These are phyloP conservation scores for Nannizzia gypsea DNA, from an alignment of 2,329 filamentous ascomycete genomes.

Conservation along the genomic window DNA sequence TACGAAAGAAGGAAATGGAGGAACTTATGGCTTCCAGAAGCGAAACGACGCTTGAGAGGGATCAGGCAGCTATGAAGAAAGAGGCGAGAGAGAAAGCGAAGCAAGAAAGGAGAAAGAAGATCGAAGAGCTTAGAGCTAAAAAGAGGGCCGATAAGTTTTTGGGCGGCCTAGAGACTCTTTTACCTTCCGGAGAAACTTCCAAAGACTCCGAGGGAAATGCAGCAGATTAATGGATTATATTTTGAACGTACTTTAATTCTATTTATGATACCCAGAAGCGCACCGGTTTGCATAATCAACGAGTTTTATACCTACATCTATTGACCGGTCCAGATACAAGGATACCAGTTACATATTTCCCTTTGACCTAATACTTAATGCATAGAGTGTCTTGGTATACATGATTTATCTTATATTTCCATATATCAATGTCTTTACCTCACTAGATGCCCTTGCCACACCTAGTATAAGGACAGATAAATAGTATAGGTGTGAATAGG, in stretches of 20 bases:
- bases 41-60: slow-evolving; percentile 55
- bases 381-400: too few species aligned
- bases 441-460: too few species aligned
- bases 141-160: slow-evolving; percentile 64
- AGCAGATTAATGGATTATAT: not conserved
- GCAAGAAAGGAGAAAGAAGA: slow-evolving; percentile 43
- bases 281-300: not conserved
- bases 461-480: too few species aligned
- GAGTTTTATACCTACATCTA: too few species aligned
- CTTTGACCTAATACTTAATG: too few species aligned
- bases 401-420: too few species aligned
- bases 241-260: not conserved
- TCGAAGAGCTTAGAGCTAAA: slow-evolving; percentile 46
- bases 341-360: not conserved
- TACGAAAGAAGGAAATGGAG: slow-evolving; percentile 61
- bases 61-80: slow-evolving; percentile 45
- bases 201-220: not conserved
- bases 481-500: too few species aligned
- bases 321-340: too few species aligned
- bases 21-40: slow-evolving; percentile 54
- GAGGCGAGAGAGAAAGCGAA: slow-evolving; percentile 50
- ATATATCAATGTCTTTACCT: too few species aligned
- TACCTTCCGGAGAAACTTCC: not conserved
- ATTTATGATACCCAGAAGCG: slow-evolving; percentile 6
- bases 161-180: slow-evolving; percentile 38